A percentile compares a stretch with the other conserved stretches of the same genome.
These are phyloP conservation scores for Dactylis glomerata DNA, from an alignment of 176 grass and related monocot genomes.

Conservation along the genomic window DNA sequence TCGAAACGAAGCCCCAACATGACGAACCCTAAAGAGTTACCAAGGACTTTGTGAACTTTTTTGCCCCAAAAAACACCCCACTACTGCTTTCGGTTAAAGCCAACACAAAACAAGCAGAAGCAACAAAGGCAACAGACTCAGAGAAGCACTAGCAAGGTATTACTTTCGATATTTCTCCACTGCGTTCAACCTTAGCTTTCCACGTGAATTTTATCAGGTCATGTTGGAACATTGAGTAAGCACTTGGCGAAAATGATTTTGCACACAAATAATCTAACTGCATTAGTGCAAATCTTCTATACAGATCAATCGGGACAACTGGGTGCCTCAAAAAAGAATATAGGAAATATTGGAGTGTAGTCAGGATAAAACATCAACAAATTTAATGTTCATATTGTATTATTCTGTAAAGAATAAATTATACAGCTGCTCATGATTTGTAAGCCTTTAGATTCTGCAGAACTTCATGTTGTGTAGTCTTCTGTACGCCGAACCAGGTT, in stretches of 20 bases:
- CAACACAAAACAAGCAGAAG: neutral
- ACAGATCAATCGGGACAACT: neutral
- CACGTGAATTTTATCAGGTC: neutral
- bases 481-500: neutral
- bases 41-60: neutral
- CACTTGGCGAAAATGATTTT: neutral
- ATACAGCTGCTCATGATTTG: neutral
- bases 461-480: neutral
- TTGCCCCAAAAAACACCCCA: neutral
- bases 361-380: neutral
- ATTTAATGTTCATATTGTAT: neutral
- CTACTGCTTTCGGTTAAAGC: neutral
- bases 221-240: neutral
- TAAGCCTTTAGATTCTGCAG: neutral
- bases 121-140: neutral
- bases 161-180: neutral
- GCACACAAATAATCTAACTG: neutral
- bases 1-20: no score
- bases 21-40: neutral
- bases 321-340: neutral
- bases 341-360: neutral
- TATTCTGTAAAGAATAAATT: neutral
- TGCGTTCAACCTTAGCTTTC: neutral
- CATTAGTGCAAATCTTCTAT: neutral
- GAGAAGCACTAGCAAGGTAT: neutral